Evolutionary conservation across 2,329 filamentous ascomycete species (phyloP), one percentile per base, ranked within the genome.

Genomic region (Teratosphaeria zuluensis): DNA sequence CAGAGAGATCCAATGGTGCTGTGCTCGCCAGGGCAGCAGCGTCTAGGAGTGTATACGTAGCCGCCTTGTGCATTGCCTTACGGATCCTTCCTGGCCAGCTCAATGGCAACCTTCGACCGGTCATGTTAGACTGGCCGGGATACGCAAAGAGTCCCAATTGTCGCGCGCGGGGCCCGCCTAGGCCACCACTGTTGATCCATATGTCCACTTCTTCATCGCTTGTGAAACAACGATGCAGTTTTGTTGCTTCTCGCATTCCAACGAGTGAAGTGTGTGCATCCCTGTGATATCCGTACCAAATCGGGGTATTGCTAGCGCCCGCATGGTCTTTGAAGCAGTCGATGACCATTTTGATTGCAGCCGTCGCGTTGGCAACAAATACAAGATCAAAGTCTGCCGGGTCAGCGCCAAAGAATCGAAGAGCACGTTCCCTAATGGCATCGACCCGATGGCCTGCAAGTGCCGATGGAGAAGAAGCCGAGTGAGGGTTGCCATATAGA

Each of bases 401-500:
- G 63, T 81, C 77, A 19, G 84, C 84, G 51, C 81, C 80, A 61
- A 86, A 79, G 69, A 85, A 85, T 3, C 70, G 68, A 12, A 86
- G 76, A 19, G 82, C 75, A 58, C 78, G 77, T 58, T 77, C 73
- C 14, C 84, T 77, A 7, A 84, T 75, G 28, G 77, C 74, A 62
- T 86, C 81, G 35, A 87, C 80, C 59, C 80, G 75, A 31, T 81
- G 76, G 4, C 83, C 83, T 1, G 82, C 80, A 21, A 81, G 72
- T 58, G 79, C 80, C 14, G 83, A 84, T 0, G 84, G 83, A 16
- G 78, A 75, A 42, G 83, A 84, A 63, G 82, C 78, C 1, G 85
- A 88, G 68, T 88, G 86, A 1, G 85, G 85, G 64, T 88, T 88
- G 11, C 84, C 84, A 65, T 85, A 85, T n/a, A 88, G 75, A 61